These are phyloP conservation scores for Irpex sp. DNA, from an alignment of 1,284 basidiomycete genomes.

Conservation along the genomic window DNA sequence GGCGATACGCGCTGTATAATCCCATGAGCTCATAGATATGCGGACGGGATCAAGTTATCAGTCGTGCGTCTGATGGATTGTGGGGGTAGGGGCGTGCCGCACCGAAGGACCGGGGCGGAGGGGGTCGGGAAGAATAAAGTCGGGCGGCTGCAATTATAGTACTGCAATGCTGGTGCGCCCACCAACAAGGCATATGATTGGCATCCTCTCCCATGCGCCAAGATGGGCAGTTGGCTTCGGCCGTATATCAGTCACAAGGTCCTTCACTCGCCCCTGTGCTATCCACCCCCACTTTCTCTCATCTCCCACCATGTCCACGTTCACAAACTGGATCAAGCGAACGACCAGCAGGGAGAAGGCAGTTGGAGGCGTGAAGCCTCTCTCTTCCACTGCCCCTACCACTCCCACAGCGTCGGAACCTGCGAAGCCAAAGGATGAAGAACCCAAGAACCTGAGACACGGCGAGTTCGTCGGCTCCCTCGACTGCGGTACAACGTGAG, in stretches of 20 bases:
- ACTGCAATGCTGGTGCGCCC: neutral
- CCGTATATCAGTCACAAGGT: constrained; percentile 11
- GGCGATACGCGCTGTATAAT: too few species aligned
- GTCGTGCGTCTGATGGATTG: too few species aligned
- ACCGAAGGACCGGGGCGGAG: neutral
- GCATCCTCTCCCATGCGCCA: constrained; percentile 8
- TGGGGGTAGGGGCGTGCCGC: neutral
- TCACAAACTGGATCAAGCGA: constrained; percentile 8
- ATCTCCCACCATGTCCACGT: constrained; percentile 2
- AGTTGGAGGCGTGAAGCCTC: neutral
- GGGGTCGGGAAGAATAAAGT: neutral
- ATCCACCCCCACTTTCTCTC: neutral
- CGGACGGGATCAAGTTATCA: too few species aligned
- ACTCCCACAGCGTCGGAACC: constrained; percentile 1
- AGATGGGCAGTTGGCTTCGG: constrained; percentile 2
- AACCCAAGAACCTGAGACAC: constrained; percentile 11
- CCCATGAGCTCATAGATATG: too few species aligned
- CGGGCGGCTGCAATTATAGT: neutral
- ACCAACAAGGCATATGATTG: constrained; percentile 9
- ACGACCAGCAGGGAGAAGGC: neutral
- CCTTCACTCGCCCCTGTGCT: constrained; percentile 1
- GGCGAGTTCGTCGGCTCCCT: constrained; percentile 83
- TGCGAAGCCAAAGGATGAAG: neutral
- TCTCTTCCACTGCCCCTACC: neutral
- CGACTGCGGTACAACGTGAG: constrained; percentile 92